Base-by-base conservation (phyloP, 2,329 filamentous ascomycete genomes). In the Calonectria honghensis region DNA sequence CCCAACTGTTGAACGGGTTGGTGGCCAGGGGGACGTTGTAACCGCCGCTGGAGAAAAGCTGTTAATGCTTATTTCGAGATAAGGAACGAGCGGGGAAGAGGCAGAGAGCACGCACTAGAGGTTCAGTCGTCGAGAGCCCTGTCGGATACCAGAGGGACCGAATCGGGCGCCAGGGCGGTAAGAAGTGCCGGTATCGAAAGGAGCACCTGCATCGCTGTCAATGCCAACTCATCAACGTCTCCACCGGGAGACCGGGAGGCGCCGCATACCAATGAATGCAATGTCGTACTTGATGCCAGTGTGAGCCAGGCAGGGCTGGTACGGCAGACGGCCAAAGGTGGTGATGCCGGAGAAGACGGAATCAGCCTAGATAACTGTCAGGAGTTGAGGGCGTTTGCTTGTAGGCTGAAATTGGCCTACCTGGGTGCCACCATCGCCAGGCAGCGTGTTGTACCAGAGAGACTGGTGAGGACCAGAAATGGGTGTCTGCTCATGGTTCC, bases 291-390 rank as follows among this genome's bases (percentile, higher is more conserved):
- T 91, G 77, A 93, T 92, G 32, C 92, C 89, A 51, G 91, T 89
- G 75, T 90, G 93, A n/a, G 91, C 88, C 5, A 97, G 88, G 83
- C 95, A 97, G 4, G 94, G 94, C 73, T 90, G 91, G 85, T 97
- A 97, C 7, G 93, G 92, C 52, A 97, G 87, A 66, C 94, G 92
- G 14, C 94, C 95, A 82, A 97, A 97, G 10, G 95, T 97, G 1
- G 94, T 94, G 81, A 97, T 97, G 35, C 95, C 95, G 1, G 94
- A 96, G 86, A 97, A 97, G 73, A 97, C 94, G 0, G 94, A 96
- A 84, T 97, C 95, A 74, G 95, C 95, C 93, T 96, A 1, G 0
- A 41, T 1, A 0, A 0, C 3, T 0, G 16, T 78, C 2, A 79
- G 61, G 0, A 11, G 3, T 59, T 3, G 29, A 27, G 41, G 27